phyloP scores from a whole-genome alignment of 306 rosid genomes.

The Luffa aegyptiaca region DNA sequence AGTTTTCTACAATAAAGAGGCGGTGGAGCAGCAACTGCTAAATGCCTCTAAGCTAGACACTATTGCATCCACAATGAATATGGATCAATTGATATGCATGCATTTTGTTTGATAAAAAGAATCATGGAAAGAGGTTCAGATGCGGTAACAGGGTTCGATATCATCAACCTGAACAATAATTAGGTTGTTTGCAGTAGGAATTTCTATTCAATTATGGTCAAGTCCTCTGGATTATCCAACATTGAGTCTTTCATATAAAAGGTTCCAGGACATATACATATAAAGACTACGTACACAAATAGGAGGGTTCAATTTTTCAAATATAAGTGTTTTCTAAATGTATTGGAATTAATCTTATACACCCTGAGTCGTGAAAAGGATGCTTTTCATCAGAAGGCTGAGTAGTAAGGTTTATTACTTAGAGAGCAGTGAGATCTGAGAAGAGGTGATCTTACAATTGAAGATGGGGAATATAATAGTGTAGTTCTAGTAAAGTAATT shows the following conservation, averaged over 20 bases:
- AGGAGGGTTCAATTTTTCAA: neutral
- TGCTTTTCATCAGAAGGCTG: neutral
- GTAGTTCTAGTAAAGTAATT: neutral
- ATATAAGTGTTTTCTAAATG: neutral
- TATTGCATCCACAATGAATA: neutral
- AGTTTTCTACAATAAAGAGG: neutral
- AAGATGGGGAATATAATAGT: neutral
- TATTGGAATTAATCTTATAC: neutral
- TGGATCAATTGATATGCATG: neutral
- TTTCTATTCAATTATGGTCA: neutral
- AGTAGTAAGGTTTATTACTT: neutral
- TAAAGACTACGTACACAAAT: neutral
- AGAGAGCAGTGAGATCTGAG: neutral
- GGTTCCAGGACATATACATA: too few species aligned
- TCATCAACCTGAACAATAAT: neutral
- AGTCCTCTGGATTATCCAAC: neutral
- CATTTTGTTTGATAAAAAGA: neutral
- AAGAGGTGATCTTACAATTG: neutral
- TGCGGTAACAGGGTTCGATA: neutral
- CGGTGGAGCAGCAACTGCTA: neutral
- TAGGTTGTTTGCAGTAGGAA: neutral
- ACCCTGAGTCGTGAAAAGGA: neutral
- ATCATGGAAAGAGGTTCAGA: neutral
- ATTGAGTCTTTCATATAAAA: neutral
- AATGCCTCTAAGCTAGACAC: neutral